Evolutionary conservation across 768 basidiomycete genomes (phyloP).

Genomic region (Phylloporus rhodoxanthus): DNA sequence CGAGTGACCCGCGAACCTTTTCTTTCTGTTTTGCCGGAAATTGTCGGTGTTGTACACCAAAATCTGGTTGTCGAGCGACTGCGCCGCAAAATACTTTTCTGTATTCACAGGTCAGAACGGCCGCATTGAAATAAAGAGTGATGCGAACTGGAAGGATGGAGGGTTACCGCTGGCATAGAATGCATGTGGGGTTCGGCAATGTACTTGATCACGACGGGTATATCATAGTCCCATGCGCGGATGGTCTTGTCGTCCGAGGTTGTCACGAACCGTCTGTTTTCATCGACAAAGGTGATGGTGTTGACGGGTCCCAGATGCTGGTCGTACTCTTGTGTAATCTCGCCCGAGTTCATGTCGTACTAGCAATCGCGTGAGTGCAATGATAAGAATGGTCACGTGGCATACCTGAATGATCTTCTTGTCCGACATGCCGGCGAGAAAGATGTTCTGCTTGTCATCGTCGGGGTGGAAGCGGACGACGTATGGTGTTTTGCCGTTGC

Average conservation of each 20-base stretch:
- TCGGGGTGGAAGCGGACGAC: conserved; percentile 95
- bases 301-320: conserved; percentile 98
- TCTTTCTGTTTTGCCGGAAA: conserved; percentile 98
- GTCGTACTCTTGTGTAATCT: conserved; percentile 97
- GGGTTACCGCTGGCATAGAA: conserved; percentile 96
- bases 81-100: conserved; percentile 97
- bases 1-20: conserved; percentile 95
- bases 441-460: conserved; percentile 91
- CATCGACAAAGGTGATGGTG: conserved; percentile 98
- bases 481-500: conserved; percentile 96
- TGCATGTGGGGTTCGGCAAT: conserved; percentile 99
- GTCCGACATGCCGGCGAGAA: conserved; percentile 97
- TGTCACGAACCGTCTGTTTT: conserved; percentile 94
- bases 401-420: conserved; percentile 97
- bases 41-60: conserved; percentile 96
- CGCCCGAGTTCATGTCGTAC: conserved; percentile 94
- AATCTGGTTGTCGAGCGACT: conserved; percentile 98
- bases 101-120: conserved; percentile 9
- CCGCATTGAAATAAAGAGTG: background rate
- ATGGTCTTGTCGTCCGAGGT: conserved; percentile 99
- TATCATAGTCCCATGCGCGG: conserved; percentile 98
- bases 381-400: background rate
- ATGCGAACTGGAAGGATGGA: conserved; percentile 87
- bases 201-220: conserved; percentile 98
- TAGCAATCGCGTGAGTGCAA: conserved; percentile 26